Evolutionary conservation across 768 basidiomycete species (phyloP).

Genomic region (Termitomyces sp.): DNA sequence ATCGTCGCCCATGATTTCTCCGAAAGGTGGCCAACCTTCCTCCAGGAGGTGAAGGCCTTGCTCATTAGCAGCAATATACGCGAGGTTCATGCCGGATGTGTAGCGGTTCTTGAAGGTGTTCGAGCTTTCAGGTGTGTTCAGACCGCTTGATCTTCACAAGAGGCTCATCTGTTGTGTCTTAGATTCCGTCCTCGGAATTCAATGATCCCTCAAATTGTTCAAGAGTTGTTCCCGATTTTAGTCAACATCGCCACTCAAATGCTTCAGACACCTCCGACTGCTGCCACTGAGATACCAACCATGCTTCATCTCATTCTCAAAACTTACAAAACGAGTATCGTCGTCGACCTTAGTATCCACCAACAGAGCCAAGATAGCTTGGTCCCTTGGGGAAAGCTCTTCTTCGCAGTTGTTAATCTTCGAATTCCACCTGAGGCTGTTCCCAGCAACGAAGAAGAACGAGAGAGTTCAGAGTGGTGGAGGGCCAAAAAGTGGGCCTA

Average conservation of each 20-base stretch:
- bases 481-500: constrained; percentile 93
- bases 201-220: constrained; percentile 54
- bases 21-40: constrained; percentile 64
- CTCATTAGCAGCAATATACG: constrained; percentile 60
- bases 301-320: constrained; percentile 88
- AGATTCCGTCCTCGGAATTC: constrained; percentile 72
- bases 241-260: constrained; percentile 72
- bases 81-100: constrained; percentile 78
- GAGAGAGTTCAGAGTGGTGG: constrained; percentile 86
- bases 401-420: constrained; percentile 78
- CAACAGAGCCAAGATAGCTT: constrained; percentile 75
- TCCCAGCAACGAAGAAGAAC: constrained; percentile 69
- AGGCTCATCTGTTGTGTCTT: neutral
- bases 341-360: constrained; percentile 66
- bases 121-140: constrained; percentile 65
- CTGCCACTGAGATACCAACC: constrained; percentile 71
- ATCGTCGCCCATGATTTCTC: constrained; percentile 79
- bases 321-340: constrained; percentile 78
- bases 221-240: constrained; percentile 69
- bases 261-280: constrained; percentile 56
- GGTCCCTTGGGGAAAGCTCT: constrained; percentile 83
- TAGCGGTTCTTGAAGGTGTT: constrained; percentile 74
- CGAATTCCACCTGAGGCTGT: constrained; percentile 62
- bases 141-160: neutral
- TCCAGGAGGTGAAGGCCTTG: constrained; percentile 65